These are phyloP conservation scores for Nothophytophthora sp. DNA, from an alignment of 352 stramenopile species.

Conservation along the genomic window DNA sequence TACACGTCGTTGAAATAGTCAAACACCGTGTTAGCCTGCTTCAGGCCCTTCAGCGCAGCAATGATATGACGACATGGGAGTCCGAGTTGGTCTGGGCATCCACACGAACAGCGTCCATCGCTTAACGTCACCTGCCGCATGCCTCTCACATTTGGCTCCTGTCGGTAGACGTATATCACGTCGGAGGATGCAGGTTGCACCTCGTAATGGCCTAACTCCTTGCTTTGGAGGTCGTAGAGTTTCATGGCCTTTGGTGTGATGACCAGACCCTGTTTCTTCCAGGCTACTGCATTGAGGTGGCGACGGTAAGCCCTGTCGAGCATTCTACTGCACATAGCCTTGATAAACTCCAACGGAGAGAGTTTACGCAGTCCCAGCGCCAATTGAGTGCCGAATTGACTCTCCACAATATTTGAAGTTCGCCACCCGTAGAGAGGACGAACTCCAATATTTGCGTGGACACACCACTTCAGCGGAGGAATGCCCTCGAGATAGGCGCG, in stretches of 20 bases:
- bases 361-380: neutral
- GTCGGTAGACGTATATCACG: too few species aligned
- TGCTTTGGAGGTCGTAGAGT: constrained; percentile 1
- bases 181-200: too few species aligned
- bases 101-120: too few species aligned
- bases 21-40: too few species aligned
- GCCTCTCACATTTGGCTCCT: too few species aligned
- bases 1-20: too few species aligned
- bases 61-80: too few species aligned
- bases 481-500: neutral
- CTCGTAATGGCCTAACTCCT: too few species aligned
- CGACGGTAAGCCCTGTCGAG: neutral
- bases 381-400: neutral
- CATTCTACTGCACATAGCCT: constrained; percentile 1
- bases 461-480: neutral
- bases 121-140: too few species aligned
- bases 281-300: neutral
- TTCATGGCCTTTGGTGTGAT: constrained; percentile 1
- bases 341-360: constrained; percentile 2
- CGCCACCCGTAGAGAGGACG: constrained; percentile 2
- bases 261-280: neutral
- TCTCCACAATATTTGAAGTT: constrained; percentile 10
- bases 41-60: too few species aligned
- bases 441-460: constrained; percentile 5
- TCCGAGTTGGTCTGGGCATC: too few species aligned